Evolutionary conservation across 2,329 filamentous ascomycete species (phyloP).

Genomic region (Fusarium papillatum): DNA sequence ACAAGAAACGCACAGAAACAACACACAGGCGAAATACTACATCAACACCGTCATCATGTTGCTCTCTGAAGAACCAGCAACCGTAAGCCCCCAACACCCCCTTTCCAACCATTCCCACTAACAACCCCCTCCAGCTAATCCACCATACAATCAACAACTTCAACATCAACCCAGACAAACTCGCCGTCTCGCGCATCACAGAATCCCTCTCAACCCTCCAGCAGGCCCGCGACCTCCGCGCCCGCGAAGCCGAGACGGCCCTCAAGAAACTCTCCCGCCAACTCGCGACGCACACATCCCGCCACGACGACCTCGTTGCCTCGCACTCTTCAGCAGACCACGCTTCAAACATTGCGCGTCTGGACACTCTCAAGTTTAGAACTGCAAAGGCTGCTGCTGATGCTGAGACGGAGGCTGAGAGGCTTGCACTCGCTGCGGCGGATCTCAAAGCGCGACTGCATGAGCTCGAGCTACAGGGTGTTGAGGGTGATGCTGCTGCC

Average conservation of each 20-base stretch:
- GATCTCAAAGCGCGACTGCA: slow-evolving; percentile 81
- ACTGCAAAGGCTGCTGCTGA: slow-evolving; percentile 93
- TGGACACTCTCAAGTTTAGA: slow-evolving; percentile 95
- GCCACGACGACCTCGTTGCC: slow-evolving; percentile 82
- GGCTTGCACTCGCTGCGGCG: slow-evolving; percentile 83
- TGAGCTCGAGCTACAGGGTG: slow-evolving; percentile 88
- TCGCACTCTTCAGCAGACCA: slow-evolving; percentile 85
- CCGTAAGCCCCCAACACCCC: slow-evolving; percentile 64
- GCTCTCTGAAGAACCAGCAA: slow-evolving; percentile 93
- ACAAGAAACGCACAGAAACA: neutral
- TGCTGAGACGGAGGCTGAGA: slow-evolving; percentile 93
- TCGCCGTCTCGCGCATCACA: slow-evolving; percentile 84
- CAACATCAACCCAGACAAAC: slow-evolving; percentile 91
- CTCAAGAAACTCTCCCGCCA: slow-evolving; percentile 82
- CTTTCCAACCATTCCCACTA: neutral
- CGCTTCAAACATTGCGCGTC: slow-evolving; percentile 84
- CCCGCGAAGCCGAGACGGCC: slow-evolving; percentile 76
- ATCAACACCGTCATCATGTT: slow-evolving; percentile 74
- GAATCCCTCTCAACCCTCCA: slow-evolving; percentile 88
- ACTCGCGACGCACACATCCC: slow-evolving; percentile 79
- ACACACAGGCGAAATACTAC: neutral
- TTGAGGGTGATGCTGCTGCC: slow-evolving; percentile 73
- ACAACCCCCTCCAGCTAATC: slow-evolving; percentile 75
- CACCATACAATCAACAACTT: slow-evolving; percentile 94
- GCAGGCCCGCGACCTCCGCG: slow-evolving; percentile 84